Base-by-base conservation (phyloP, 139 green algal species). In the Chlorella sp. region DNA sequence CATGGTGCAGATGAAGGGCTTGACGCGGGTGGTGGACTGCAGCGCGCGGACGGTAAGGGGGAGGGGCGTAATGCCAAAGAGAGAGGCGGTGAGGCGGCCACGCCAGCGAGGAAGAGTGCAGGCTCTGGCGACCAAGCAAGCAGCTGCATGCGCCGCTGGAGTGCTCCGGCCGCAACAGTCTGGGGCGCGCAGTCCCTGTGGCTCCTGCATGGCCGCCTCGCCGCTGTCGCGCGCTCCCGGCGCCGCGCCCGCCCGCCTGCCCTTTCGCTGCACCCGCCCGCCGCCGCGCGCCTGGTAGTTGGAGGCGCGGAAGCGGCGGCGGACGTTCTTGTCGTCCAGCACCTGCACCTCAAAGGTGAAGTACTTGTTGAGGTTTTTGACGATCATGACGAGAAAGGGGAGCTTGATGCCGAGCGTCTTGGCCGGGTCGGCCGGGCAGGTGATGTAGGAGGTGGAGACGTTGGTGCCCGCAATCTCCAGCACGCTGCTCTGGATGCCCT, bases 341-440 rank as follows among this genome's bases (percentile, higher is more conserved):
- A 99, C 93, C 72, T 95, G 87, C 38, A 99, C 95, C 85, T 99
- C 95, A 56, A 99, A 98, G 79, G 82, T 95, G 84, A 92, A 98
- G 84, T 97, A 98, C 77, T 97, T 97, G 71, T 98, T 95, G 36
- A 99, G 78, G 85, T 98, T 98, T 79, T 99, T 99, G 77, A 99
- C 91, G 64, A 99, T 97, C 88, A 98, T 94, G 2, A 98, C 92
- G 65, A 98, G 87, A 86, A 99, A 98, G 8, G 95, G 94, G 77
- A 99, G 87, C 88, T 98, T 98, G 80, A 99, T 98, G 70, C 96
- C 95, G 29, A 99, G 87, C 23, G 94, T 97, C 75, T 93, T 89
- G 17, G 77, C 71, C 3, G 92, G 88, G 80, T 98, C 94, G 36
- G 93, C 90, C 43, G 95, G 95, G 82, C 93, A 98, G 11, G 89